Evolutionary conservation across 208 protist species (phyloP).

Genomic region (Acanthamoeba lenticulata): DNA sequence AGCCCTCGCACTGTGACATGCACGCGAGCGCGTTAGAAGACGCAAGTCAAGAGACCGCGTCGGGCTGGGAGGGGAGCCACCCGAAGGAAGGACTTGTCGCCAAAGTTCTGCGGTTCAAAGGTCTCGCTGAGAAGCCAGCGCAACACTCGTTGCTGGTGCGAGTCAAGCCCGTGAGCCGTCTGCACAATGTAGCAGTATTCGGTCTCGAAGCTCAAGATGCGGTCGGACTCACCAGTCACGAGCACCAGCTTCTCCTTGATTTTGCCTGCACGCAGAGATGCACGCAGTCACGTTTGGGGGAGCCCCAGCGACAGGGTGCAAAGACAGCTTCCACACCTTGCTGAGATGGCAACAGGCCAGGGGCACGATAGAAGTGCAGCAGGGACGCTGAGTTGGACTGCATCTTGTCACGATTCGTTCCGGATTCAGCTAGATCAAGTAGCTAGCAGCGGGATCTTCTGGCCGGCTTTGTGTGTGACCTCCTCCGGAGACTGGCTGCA

Average conservation of each 20-base stretch:
- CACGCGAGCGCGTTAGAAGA: background rate
- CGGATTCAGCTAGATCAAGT: too few species aligned
- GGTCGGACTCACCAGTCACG: too few species aligned
- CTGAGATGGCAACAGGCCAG: slow-evolving; percentile 53
- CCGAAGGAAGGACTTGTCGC: slow-evolving; percentile 49
- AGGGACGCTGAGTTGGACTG: background rate
- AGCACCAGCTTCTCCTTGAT: slow-evolving; percentile 43
- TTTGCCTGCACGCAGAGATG: background rate
- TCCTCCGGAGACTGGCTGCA: background rate
- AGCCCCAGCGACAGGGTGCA: too few species aligned
- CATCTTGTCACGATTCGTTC: too few species aligned
- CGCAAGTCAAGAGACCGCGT: background rate
- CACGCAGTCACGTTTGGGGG: background rate
- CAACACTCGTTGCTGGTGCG: slow-evolving; percentile 51
- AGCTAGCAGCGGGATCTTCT: too few species aligned
- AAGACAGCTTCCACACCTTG: background rate
- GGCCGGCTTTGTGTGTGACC: too few species aligned
- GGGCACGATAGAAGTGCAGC: slow-evolving; percentile 24
- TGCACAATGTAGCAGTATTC: slow-evolving; percentile 83
- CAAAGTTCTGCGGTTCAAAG: slow-evolving; percentile 80
- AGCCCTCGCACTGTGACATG: background rate
- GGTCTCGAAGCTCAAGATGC: slow-evolving; percentile 63
- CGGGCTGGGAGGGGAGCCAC: background rate
- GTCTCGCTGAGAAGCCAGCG: slow-evolving; percentile 82
- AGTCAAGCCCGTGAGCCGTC: slow-evolving; percentile 34